A percentile compares a stretch with the other conserved stretches of the same genome.
These are phyloP conservation scores for Venustampulla echinocandica DNA, from an alignment of 495 filamentous ascomycete genomes.

Conservation along the genomic window DNA sequence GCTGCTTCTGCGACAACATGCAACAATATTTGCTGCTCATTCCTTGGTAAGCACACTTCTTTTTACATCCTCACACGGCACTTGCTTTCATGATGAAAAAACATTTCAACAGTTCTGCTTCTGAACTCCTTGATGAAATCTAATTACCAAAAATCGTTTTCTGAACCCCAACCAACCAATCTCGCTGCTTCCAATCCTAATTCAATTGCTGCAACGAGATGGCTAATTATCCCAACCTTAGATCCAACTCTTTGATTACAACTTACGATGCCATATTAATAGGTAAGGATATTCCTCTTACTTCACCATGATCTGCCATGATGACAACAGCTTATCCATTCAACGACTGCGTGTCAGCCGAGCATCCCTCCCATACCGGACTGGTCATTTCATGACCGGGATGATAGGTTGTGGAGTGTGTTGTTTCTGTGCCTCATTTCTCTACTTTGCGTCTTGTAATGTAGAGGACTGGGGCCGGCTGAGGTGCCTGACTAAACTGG, in stretches of 20 bases:
- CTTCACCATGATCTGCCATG: slow-evolving; percentile 37
- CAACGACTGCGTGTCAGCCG: slow-evolving; percentile 71
- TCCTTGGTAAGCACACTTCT: not conserved
- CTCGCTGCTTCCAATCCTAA: slow-evolving; percentile 8
- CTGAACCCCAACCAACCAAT: slow-evolving; percentile 27
- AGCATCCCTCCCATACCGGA: slow-evolving; percentile 77
- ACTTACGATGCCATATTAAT: too few relatives aligned
- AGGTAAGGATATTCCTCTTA: too few relatives aligned
- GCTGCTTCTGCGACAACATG: too few relatives aligned
- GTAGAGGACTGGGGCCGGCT: slow-evolving; percentile 21
- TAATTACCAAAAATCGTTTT: slow-evolving; percentile 72
- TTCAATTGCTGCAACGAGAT: slow-evolving; percentile 14
- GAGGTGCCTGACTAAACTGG: slow-evolving; percentile 29
- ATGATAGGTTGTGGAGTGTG: slow-evolving; percentile 91
- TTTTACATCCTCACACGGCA: too few relatives aligned
- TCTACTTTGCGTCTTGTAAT: slow-evolving; percentile 26
- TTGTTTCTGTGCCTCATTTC: slow-evolving; percentile 25
- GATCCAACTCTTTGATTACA: too few relatives aligned
- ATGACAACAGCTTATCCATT: slow-evolving; percentile 99
- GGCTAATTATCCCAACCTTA: slow-evolving; percentile 6
- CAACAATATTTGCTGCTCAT: not conserved
- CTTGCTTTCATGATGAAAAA: slow-evolving; percentile 72
- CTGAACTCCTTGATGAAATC: slow-evolving; percentile 77
- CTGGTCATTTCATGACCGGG: slow-evolving; percentile 40
- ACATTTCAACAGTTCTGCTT: slow-evolving; percentile 88